Base-by-base conservation (phyloP, 352 stramenopile species). In the Pythium folliculosum region DNA sequence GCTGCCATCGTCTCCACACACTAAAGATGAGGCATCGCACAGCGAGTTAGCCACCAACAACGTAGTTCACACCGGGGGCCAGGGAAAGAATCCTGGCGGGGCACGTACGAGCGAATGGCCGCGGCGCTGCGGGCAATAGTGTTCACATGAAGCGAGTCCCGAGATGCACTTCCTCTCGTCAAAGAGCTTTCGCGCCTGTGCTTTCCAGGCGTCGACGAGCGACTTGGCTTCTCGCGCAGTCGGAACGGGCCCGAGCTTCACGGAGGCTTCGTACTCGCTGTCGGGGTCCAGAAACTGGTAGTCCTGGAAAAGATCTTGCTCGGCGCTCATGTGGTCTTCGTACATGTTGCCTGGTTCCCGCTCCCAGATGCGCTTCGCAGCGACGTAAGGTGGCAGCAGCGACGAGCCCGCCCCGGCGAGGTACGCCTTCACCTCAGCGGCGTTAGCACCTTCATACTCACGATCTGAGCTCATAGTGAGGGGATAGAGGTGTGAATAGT, bases 271-370 rank as follows among this genome's bases (percentile, higher is more conserved):
- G 63, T 90, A 93, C 17, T 82, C 71, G 50, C 80, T 89, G 47
- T 92, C 81, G 9, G 87, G 87, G 19, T 86, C 75, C 23, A 95
- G 50, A n/a, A 90, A 92, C 71, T 95, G 87, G 56, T 92, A 94
- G 54, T 94, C 84, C 75, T 94, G 84, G 63, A 92, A 91, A 23
- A 95, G 67, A 45, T 95, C 87, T 76, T 92, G 84, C 65, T 95
- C 84, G 45, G 70, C 75, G 64, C 80, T 92, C 69, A 77, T 85
- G 57, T 91, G 82, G 45, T 91, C 84, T 71, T 95, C 87, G 45
- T 86, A 95, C 53, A 90, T 90, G 67, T 95, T 95, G 35, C 87
- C 87, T 30, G 87, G 87, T 32, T 82, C 75, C 3, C 87, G 87
- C 63, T 95, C 84, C 71, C 78, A 79, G 49, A 95, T 86, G 17